Evolutionary conservation across 1,284 basidiomycete genomes (phyloP).

Genomic region (Porodaedalea pini): DNA sequence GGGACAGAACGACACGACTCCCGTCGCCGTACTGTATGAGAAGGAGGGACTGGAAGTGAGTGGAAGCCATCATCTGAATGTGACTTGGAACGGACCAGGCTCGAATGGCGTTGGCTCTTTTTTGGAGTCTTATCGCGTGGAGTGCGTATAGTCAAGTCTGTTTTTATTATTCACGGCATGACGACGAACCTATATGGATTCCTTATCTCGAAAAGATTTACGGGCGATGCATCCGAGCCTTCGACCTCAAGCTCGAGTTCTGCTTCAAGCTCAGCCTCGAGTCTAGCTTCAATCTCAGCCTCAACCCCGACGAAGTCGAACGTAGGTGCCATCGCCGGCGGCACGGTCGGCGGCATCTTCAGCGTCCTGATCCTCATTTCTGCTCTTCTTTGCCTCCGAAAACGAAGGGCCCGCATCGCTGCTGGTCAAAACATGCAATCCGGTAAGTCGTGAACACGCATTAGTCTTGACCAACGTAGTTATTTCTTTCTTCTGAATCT

Average conservation of each 20-base stretch:
- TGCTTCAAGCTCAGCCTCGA: neutral
- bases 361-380: neutral
- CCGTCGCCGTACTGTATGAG: neutral
- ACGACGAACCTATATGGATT: no score
- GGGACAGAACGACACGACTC: neutral
- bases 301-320: neutral
- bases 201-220: no score
- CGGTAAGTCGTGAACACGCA: neutral
- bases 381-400: neutral
- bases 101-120: neutral
- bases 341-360: neutral
- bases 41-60: conserved; percentile 1
- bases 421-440: neutral
- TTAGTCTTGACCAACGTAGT: no score
- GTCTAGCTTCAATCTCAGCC: neutral
- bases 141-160: neutral
- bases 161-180: neutral
- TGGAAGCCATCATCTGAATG: conserved; percentile 5
- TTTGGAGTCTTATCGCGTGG: neutral
- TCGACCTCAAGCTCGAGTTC: neutral
- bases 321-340: neutral
- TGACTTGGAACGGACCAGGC: conserved; percentile 1
- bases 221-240: neutral
- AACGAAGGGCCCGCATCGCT: neutral
- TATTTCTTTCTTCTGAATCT: no score